Conservation (phyloP, 441 rosid genomes). For the Adansonia madagascariensis region DNA sequence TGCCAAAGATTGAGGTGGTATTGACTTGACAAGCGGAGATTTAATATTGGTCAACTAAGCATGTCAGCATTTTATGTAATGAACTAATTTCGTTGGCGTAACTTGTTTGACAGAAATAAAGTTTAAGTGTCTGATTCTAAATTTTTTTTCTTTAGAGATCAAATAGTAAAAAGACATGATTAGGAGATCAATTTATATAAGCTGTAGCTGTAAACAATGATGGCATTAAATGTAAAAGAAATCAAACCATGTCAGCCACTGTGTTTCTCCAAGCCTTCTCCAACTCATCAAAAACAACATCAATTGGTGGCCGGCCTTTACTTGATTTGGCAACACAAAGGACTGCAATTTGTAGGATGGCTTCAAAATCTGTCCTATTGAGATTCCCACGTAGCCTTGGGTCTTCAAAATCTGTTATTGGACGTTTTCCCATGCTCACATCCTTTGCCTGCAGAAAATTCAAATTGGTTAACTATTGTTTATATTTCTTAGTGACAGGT, state of each 20-base stretch:
- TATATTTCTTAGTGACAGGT: not conserved
- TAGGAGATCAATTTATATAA: not conserved
- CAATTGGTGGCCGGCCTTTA: slow-evolving; percentile 62
- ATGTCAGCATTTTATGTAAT: too few species aligned
- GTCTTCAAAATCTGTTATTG: slow-evolving; percentile 56
- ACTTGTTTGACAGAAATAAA: too few species aligned
- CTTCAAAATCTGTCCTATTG: slow-evolving; percentile 48
- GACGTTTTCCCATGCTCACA: slow-evolving; percentile 50
- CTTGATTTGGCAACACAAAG: slow-evolving; percentile 60
- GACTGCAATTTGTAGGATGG: slow-evolving; percentile 58
- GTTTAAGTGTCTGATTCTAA: too few species aligned
- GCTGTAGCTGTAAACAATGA: not conserved
- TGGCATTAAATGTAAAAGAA: not conserved
- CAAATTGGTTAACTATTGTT: not conserved
- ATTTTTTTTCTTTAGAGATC: too few species aligned
- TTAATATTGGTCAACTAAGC: too few species aligned
- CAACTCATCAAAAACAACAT: slow-evolving; percentile 52
- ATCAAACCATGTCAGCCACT: slow-evolving; percentile 33
- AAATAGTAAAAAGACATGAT: too few species aligned
- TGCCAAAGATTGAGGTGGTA: too few species aligned
- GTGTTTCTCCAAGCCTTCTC: slow-evolving; percentile 59
- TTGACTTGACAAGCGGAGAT: too few species aligned
- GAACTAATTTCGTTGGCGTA: too few species aligned
- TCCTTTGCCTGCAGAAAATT: slow-evolving; percentile 53
- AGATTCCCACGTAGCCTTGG: slow-evolving; percentile 47